Evolutionary conservation across 306 rosid genomes (phyloP).

Genomic region (Mimosa bimucronata): DNA sequence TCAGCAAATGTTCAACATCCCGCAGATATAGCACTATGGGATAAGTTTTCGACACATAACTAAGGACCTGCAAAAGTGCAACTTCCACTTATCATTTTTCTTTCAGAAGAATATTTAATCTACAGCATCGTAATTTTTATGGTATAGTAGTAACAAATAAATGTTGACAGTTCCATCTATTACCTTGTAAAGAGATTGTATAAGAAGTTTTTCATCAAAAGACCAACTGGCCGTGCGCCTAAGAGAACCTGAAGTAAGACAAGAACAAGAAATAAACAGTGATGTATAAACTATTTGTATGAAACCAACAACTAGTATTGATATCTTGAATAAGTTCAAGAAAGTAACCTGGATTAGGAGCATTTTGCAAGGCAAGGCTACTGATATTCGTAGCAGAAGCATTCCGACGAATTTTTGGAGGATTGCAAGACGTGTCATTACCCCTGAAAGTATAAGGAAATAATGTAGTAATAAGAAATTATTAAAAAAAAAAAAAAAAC

Average conservation of each 20-base stretch:
- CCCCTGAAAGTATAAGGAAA: slow-evolving; percentile 52
- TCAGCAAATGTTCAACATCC: slow-evolving; percentile 69
- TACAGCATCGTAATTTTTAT: slow-evolving; percentile 11
- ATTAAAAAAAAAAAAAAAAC: slow-evolving; percentile 9
- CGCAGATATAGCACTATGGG: slow-evolving; percentile 85
- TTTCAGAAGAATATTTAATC: not conserved
- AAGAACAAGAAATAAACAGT: not conserved
- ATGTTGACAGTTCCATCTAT: slow-evolving; percentile 1
- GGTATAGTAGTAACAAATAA: not conserved
- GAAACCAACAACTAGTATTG: slow-evolving; percentile 16
- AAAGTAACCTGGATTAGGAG: slow-evolving; percentile 61
- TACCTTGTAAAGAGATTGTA: slow-evolving; percentile 88
- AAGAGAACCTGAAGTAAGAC: slow-evolving; percentile 54
- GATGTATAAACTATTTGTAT: not conserved
- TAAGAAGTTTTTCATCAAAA: slow-evolving; percentile 84
- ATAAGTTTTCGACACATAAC: slow-evolving; percentile 67
- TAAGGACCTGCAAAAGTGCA: slow-evolving; percentile 67
- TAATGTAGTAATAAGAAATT: slow-evolving; percentile 1
- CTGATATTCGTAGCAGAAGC: slow-evolving; percentile 87
- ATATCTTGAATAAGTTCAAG: slow-evolving; percentile 6
- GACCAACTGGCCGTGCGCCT: slow-evolving; percentile 88
- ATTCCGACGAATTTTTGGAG: slow-evolving; percentile 77
- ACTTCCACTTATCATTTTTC: slow-evolving; percentile 24
- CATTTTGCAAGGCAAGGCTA: slow-evolving; percentile 55
- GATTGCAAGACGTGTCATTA: slow-evolving; percentile 51